phyloP scores from a whole-genome alignment of 2,329 filamentous ascomycete genomes.

The Ophiobolus disseminans region DNA sequence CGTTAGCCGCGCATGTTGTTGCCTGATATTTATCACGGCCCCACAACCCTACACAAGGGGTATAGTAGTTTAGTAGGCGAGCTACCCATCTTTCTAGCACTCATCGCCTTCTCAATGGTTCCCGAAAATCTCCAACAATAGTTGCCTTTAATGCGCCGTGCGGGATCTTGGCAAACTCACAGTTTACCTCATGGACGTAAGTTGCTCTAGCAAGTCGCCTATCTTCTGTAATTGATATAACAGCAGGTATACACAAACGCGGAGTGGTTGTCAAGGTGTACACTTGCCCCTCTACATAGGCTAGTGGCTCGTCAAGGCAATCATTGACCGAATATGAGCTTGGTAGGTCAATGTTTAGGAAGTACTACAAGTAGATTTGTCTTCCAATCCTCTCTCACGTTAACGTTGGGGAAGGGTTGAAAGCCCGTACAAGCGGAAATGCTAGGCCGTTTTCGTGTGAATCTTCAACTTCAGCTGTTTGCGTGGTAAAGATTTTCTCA shows the following conservation, averaged over 20 bases:
- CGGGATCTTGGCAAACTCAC: conserved; percentile 22
- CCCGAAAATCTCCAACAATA: conserved; percentile 7
- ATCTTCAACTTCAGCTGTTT: no score
- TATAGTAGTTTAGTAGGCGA: conserved; percentile 40
- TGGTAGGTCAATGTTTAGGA: no score
- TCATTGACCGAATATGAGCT: no score
- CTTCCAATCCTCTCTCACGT: no score
- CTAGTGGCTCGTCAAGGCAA: no score
- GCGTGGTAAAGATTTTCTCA: no score
- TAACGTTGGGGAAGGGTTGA: no score
- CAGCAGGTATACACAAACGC: conserved; percentile 25
- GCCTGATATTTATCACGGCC: conserved; percentile 31
- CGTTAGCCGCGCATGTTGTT: conserved; percentile 27
- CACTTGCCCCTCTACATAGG: conserved; percentile 13
- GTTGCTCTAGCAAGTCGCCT: not conserved
- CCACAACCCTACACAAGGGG: not conserved
- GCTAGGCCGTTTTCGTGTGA: no score
- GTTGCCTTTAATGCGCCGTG: conserved; percentile 24
- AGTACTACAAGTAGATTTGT: no score
- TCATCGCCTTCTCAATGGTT: conserved; percentile 36
- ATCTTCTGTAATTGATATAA: not conserved
- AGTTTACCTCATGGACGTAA: conserved; percentile 18
- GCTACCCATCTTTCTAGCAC: conserved; percentile 40
- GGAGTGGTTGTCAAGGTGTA: conserved; percentile 40
- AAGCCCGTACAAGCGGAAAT: no score